A percentile compares a stretch with the other conserved stretches of the same genome.
Conservation (phyloP, 495 filamentous ascomycete genomes). For the Acidomyces sp. region DNA sequence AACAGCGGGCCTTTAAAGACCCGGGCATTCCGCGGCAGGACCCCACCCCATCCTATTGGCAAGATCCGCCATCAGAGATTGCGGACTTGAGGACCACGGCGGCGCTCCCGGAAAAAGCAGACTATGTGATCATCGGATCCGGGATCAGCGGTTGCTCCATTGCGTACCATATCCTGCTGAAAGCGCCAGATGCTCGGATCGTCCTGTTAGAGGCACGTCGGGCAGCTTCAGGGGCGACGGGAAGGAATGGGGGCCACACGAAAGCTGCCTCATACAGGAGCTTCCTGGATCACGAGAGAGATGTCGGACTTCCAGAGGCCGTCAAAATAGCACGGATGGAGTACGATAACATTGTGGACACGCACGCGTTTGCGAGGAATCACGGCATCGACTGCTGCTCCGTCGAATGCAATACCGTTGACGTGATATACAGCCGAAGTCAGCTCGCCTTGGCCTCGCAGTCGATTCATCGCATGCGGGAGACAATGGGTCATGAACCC, state of each 20-base stretch:
- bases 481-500: conserved; percentile 33
- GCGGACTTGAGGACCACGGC: conserved; percentile 39
- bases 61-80: conserved; percentile 45
- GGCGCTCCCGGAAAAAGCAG: conserved; percentile 34
- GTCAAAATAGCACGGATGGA: conserved; percentile 44
- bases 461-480: conserved; percentile 30
- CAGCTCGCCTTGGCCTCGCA: conserved; percentile 36
- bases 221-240: conserved; percentile 46
- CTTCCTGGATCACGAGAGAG: conserved; percentile 34
- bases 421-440: conserved; percentile 41
- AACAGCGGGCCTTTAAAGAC: conserved; percentile 8
- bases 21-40: conserved; percentile 27
- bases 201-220: conserved; percentile 49
- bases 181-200: conserved; percentile 20
- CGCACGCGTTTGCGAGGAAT: conserved; percentile 40
- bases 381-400: conserved; percentile 41
- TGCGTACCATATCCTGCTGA: conserved; percentile 42
- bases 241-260: conserved; percentile 53
- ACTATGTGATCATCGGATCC: conserved; percentile 55
- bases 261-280: conserved; percentile 49
- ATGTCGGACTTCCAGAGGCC: conserved; percentile 34
- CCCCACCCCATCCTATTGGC: conserved; percentile 61
- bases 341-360: conserved; percentile 41
- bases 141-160: conserved; percentile 55
- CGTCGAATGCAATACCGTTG: conserved; percentile 40